These are phyloP conservation scores for Ilyonectria mors-panacis DNA, from an alignment of 2,329 filamentous ascomycete species.

Conservation along the genomic window DNA sequence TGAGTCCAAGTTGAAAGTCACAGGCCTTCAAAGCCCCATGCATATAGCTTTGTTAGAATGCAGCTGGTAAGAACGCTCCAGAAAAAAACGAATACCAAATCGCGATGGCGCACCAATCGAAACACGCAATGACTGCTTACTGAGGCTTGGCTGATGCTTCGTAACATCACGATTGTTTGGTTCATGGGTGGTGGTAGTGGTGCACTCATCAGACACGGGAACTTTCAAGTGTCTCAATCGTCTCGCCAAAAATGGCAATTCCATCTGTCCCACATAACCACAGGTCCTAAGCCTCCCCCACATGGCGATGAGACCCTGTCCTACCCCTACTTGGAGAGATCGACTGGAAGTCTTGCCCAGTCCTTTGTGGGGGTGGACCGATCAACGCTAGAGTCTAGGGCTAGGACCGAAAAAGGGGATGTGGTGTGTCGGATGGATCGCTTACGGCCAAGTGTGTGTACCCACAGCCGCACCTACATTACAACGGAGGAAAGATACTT, in stretches of 20 bases:
- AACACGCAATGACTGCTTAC: neutral
- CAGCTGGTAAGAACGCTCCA: neutral
- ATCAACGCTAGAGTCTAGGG: too few relatives aligned
- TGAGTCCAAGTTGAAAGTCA: neutral
- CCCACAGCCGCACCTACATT: too few relatives aligned
- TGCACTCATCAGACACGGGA: neutral
- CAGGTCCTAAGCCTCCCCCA: too few relatives aligned
- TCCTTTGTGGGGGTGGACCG: too few relatives aligned
- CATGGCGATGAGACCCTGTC: neutral
- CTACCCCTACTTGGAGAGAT: neutral
- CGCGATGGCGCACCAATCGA: neutral
- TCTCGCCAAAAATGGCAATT: neutral
- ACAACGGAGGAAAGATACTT: neutral
- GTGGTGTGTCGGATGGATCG: too few relatives aligned
- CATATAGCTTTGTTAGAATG: neutral
- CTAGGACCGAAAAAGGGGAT: too few relatives aligned
- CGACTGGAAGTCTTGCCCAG: neutral
- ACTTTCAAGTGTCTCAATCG: neutral
- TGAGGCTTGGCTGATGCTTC: neutral
- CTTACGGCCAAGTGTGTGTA: too few relatives aligned
- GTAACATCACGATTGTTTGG: neutral
- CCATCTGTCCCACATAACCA: neutral
- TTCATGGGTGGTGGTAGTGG: neutral
- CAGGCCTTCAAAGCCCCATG: neutral
- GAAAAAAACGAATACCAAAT: neutral